Evolutionary conservation across 1,139 yeast species (phyloP).

Genomic region (Suhomyces terraborum): DNA sequence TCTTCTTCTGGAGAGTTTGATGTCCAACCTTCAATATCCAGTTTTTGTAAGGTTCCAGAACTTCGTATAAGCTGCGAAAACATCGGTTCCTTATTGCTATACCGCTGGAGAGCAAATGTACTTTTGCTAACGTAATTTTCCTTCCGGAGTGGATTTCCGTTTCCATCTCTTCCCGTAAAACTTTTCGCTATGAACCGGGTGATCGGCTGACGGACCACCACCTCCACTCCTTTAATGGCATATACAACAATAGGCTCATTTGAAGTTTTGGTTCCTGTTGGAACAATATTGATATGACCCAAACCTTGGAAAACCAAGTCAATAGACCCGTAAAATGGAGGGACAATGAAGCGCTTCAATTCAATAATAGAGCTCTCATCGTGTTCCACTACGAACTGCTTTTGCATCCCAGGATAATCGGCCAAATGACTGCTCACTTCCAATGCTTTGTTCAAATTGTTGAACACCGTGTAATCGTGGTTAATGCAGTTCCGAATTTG

Average conservation of each 20-base stretch:
- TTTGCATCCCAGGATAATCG: slow-evolving; percentile 24
- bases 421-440: slow-evolving; percentile 20
- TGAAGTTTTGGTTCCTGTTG: slow-evolving; percentile 52
- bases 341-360: slow-evolving; percentile 51
- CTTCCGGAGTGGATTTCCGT: slow-evolving; percentile 39
- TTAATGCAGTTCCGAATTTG: slow-evolving; percentile 44
- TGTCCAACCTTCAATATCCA: neutral
- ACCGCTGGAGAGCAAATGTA: slow-evolving; percentile 29
- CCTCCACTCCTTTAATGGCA: slow-evolving; percentile 35
- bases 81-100: slow-evolving; percentile 29
- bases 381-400: slow-evolving; percentile 35
- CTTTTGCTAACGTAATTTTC: slow-evolving; percentile 32
- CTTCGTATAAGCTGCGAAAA: slow-evolving; percentile 27
- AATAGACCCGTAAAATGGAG: slow-evolving; percentile 68
- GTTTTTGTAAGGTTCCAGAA: slow-evolving; percentile 8
- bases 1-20: neutral
- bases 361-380: slow-evolving; percentile 27
- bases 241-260: slow-evolving; percentile 36
- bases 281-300: slow-evolving; percentile 65
- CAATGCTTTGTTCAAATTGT: slow-evolving; percentile 31
- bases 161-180: slow-evolving; percentile 40
- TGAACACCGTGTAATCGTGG: slow-evolving; percentile 29
- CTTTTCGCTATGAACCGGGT: slow-evolving; percentile 35
- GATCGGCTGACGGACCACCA: slow-evolving; percentile 41
- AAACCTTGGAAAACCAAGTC: slow-evolving; percentile 70